Evolutionary conservation across 1,139 yeast species (phyloP), one percentile per base, ranked within the genome.

Genomic region (Hanseniaspora uvarum): DNA sequence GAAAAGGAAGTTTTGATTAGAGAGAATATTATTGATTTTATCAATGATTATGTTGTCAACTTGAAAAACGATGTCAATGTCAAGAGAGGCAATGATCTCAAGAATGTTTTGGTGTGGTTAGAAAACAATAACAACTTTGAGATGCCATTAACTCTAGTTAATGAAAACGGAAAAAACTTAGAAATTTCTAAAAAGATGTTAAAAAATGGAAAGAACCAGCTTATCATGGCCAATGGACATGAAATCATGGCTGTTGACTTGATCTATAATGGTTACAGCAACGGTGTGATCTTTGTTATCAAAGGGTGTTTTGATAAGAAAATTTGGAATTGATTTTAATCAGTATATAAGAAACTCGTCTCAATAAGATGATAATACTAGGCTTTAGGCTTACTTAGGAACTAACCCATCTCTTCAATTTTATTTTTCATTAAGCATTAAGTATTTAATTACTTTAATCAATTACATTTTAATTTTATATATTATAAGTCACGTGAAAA

Each of bases 11-110:
- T 33, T 8, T 5, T 28, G 2, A 16, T 37, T n/a, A 50, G 30
- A 50, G 49, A 50, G 30, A 50, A 50, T n/a, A 44, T 50, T 11
- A 31, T 50, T 30, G 44, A 38, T 28, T 50, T 50, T 16, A 37
- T 50, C n/a, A 50, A 50, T 16, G 53, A 50, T 18, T 50, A 50
- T 36, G 31, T 50, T 2, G 21, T 50, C 19, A 44, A 50, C 23
- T 30, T 50, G 7, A 36, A 50, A 23, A 30, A 38, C 28, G 36
- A 30, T 31, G 46, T 7, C n/a, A 44, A 44, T 14, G 21, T 31
- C 5, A 6, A 45, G 8, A 31, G 19, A n/a, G 28, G 23, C 4
- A 43, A 43, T 37, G 18, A 12, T 8, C n/a, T 50, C 12, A 37
- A 8, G 18, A 21, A 39, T 1, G 19, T 50, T 30, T 36, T 33